A percentile compares a stretch with the other conserved stretches of the same genome.
Conservation (phyloP, 2,329 filamentous ascomycete genomes). For the Xylariaceae sp. region DNA sequence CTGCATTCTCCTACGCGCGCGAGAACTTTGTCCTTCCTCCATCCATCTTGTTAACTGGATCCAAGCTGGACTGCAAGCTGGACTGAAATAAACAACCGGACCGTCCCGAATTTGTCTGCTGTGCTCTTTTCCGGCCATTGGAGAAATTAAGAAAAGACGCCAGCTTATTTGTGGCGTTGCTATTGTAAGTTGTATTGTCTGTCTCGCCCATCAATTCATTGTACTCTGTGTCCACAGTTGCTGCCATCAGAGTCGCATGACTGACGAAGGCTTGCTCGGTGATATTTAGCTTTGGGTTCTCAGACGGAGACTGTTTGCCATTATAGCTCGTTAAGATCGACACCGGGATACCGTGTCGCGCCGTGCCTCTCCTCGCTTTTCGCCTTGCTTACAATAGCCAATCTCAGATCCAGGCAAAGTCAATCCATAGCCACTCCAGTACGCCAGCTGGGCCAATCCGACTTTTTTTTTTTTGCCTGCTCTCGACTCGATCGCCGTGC, state of each 20-base stretch:
- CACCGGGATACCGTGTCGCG: constrained; percentile 2
- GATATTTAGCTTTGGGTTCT: constrained; percentile 14
- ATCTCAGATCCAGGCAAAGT: neutral
- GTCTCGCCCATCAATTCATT: neutral
- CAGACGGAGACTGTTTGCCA: constrained; percentile 16
- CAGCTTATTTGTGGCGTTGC: neutral
- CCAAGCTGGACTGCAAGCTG: neutral
- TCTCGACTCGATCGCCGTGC: constrained; percentile 20
- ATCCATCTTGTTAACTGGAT: neutral
- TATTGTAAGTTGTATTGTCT: constrained; percentile 12
- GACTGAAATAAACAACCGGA: neutral
- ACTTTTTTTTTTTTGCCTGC: constrained; percentile 3
- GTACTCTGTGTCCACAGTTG: neutral
- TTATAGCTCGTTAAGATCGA: constrained; percentile 12
- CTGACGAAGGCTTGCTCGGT: constrained; percentile 18
- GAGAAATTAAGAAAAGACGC: neutral
- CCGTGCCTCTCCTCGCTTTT: constrained; percentile 5
- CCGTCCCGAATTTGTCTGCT: neutral
- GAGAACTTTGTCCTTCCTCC: neutral
- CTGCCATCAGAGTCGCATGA: constrained; percentile 7
- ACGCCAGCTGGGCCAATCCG: constrained; percentile 11
- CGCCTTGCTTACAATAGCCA: constrained; percentile 3
- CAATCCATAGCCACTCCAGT: constrained; percentile 1
- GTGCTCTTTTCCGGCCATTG: neutral
- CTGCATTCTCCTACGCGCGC: neutral